Conservation (phyloP, 2,329 filamentous ascomycete species). For the Septoria linicola region DNA sequence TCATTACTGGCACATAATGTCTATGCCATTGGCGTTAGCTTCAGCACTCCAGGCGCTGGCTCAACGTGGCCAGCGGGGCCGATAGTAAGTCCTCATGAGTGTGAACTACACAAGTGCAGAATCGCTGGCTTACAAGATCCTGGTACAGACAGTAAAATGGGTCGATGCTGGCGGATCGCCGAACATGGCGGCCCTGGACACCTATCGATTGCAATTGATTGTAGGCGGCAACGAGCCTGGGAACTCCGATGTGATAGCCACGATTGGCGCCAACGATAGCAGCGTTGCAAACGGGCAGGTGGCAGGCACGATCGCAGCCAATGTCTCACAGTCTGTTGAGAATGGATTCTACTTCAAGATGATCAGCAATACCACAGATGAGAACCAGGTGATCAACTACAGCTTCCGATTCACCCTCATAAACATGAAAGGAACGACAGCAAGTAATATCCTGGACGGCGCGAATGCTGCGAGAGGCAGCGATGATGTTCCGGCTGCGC, state of each 20-base stretch:
- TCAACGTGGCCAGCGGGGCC: slow-evolving; percentile 23
- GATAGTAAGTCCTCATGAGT: slow-evolving; percentile 2
- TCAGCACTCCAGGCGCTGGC: slow-evolving; percentile 23
- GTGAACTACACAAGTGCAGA: neutral
- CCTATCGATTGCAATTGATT: slow-evolving; percentile 23
- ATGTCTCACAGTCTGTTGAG: slow-evolving; percentile 23
- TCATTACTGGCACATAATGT: slow-evolving; percentile 18
- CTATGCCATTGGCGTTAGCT: slow-evolving; percentile 20
- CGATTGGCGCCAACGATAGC: slow-evolving; percentile 18
- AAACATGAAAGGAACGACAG: slow-evolving; percentile 62
- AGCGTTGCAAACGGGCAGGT: slow-evolving; percentile 16
- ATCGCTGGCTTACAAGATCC: neutral
- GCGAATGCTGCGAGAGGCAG: slow-evolving; percentile 20
- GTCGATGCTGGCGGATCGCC: slow-evolving; percentile 23
- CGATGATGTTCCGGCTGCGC: slow-evolving; percentile 23
- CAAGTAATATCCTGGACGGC: slow-evolving; percentile 39
- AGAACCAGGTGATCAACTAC: slow-evolving; percentile 52
- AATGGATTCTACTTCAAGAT: slow-evolving; percentile 30
- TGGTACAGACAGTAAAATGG: slow-evolving; percentile 20
- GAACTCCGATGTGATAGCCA: slow-evolving; percentile 24
- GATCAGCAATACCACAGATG: slow-evolving; percentile 23
- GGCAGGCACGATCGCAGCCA: slow-evolving; percentile 16
- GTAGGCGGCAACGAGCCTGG: slow-evolving; percentile 24
- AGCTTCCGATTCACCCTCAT: slow-evolving; percentile 62
- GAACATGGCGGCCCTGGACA: slow-evolving; percentile 18